Base-by-base conservation (phyloP, 129 eudicot species). In the Flaveria linearis region DNA sequence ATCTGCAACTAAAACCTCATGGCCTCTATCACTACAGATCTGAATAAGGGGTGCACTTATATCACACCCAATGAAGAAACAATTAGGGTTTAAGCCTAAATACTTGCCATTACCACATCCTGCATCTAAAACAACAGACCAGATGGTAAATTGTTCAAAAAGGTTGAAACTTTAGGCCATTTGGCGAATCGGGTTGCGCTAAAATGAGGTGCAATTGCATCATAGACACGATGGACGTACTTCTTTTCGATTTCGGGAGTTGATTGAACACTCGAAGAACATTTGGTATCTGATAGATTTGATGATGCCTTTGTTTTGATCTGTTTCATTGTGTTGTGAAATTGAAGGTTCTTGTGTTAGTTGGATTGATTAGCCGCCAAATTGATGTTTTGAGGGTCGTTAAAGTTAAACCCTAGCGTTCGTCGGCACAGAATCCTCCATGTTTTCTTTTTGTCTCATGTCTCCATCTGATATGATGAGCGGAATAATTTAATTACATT, bases 21-120 rank as follows among this genome's bases (percentile, higher is more conserved):
- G 83, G 42, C 93, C 97, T 83, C 87, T 87, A 20, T 89, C 96
- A 2, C 80, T 79, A 72, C 97, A 94, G 46, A 94, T 94, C 69
- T 79, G 84, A 68, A 94, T 65, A 13, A 94, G 90, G 50, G 98
- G 91, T 16, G 82, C 86, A 72, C 98, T 94, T 9, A 94, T 91
- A 76, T 94, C 98, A 82, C 96, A 94, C 5, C 98, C 98, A 65
- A 94, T 83, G 68, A 94, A 94, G 70, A 78, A 86, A 81, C 96
- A 88, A 25, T 86, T 43, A 0, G 85, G 84, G 74, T 89, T 94
- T 49, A 89, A 56, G 0, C 98, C 98, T 76, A 94, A 52, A 78
- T 94, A 94, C 71, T 94, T 94, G 69, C 97, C 98, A 56, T 94
- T 94, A n/a, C 98, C 98, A 83, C 98, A 94, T 20, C 98, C 98